Evolutionary conservation across 768 basidiomycete species (phyloP), one percentile per base, ranked within the genome.

Genomic region (Saitozyma sp.): DNA sequence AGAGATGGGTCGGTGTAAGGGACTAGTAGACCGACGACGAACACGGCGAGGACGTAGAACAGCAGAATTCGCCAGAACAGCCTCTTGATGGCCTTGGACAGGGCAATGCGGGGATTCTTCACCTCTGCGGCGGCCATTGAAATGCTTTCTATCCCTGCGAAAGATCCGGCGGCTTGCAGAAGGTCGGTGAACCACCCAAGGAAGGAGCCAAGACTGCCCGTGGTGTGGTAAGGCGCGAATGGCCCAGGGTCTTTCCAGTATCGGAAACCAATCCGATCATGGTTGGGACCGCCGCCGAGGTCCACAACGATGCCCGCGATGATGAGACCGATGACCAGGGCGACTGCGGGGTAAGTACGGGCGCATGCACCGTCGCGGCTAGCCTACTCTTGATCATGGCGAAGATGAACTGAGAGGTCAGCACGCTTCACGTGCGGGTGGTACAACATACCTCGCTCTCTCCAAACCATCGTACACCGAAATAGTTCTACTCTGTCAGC

Each of bases 71-170:
- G 84, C 64, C 86, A 81, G 78, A 87, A 89, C 43, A 88, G 86
- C 11, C 85, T 83, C 60, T 82, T 84, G 71, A 90, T 89, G 0
- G 88, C 88, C 67, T 83, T 83, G 8, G 87, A 87, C 20, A 88
- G 79, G 75, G 84, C 86, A 43, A 83, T 83, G 68, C 72, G 83
- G 6, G 92, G 92, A 79, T 93, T 94, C 80, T 89, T 91, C 0
- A 90, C 88, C 78, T 83, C 81, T 8, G 80, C 83, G 58, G 82
- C 81, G n/a, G 80, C 78, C 65, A 78, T 78, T 6, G 81, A 82
- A 48, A 95, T 91, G 73, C 94, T 92, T 78, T 97, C 93, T 7
- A 91, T 93, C 13, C 93, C 94, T 62, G 92, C 91, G 59, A 62
- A 71, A 9, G 61, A 63, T 13, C 58, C 61, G 20, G 90, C 92